Percentiles rank a stretch among this genome's conserved stretches.
Conservation (phyloP, 129 eudicot species). For the Kitagawia praeruptora region DNA sequence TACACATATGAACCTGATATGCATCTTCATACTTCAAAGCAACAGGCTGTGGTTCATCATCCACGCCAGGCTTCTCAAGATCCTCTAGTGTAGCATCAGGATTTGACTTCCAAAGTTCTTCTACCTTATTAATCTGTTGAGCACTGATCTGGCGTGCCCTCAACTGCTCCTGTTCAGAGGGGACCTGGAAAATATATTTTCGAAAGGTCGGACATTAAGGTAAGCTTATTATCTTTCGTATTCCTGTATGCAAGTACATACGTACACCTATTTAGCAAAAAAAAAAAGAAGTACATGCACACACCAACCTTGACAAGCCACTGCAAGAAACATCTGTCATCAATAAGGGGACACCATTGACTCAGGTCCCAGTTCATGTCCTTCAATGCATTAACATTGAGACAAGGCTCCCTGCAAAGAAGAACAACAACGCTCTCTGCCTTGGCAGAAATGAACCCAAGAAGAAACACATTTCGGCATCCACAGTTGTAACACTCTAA, state of each 20-base stretch:
- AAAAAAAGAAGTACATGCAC: background rate
- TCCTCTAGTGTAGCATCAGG: conserved; percentile 98
- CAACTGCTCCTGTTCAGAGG: conserved; percentile 91
- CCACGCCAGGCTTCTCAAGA: conserved; percentile 99
- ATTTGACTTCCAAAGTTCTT: conserved; percentile 97
- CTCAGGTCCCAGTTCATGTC: conserved; percentile 99
- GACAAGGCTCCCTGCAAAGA: conserved; percentile 97
- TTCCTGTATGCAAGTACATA: background rate
- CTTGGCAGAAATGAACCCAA: conserved; percentile 92
- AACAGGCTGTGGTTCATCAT: conserved; percentile 95
- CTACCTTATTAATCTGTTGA: conserved; percentile 67
- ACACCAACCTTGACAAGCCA: conserved; percentile 82
- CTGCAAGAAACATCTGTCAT: conserved; percentile 93
- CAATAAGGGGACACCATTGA: conserved; percentile 99
- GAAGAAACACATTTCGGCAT: conserved; percentile 84
- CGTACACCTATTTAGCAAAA: too few relatives aligned
- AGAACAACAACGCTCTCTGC: conserved; percentile 96
- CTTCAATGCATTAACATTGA: conserved; percentile 77
- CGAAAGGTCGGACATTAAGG: conserved; percentile 6
- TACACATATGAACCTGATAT: conserved; percentile 52
- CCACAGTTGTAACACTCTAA: conserved; percentile 91
- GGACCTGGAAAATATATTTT: conserved; percentile 46
- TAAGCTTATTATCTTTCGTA: background rate
- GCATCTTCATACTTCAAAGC: conserved; percentile 88
- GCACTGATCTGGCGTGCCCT: conserved; percentile 73